A percentile compares a stretch with the other conserved stretches of the same genome.
phyloP scores from a whole-genome alignment of 768 basidiomycete species.

The Amanita rimosa region DNA sequence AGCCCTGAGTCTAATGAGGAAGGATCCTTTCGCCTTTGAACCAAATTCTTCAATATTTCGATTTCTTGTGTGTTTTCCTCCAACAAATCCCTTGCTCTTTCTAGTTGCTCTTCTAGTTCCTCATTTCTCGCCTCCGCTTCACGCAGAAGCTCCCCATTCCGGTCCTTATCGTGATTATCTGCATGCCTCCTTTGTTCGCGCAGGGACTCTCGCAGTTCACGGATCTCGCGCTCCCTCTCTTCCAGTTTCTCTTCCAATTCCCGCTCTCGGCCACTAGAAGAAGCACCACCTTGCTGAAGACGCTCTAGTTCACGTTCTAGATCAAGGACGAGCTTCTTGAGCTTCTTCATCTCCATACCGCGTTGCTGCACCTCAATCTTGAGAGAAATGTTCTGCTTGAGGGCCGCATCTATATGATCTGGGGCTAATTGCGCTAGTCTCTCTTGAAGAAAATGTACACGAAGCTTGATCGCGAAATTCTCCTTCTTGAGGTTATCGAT shows the following conservation, averaged over 20 bases:
- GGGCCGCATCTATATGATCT: conserved; percentile 83
- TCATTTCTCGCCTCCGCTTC: conserved; percentile 51
- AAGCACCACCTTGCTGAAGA: conserved; percentile 37
- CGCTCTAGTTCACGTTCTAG: conserved; percentile 73
- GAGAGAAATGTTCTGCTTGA: conserved; percentile 88
- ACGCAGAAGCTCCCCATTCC: conserved; percentile 39
- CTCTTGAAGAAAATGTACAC: conserved; percentile 93
- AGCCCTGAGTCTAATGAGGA: conserved; percentile 14
- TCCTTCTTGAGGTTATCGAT: conserved; percentile 95
- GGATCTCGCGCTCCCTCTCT: conserved; percentile 59
- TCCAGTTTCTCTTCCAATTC: conserved; percentile 72
- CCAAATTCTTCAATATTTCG: conserved; percentile 56
- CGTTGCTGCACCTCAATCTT: conserved; percentile 89
- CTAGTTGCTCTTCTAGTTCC: conserved; percentile 65
- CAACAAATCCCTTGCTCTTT: conserved; percentile 53
- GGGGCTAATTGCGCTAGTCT: conserved; percentile 82
- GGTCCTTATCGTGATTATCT: conserved; percentile 39
- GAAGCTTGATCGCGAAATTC: conserved; percentile 93
- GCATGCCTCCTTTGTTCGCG: conserved; percentile 19
- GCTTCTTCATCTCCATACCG: conserved; percentile 83
- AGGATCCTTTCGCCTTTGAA: conserved; percentile 43
- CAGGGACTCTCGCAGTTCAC: conserved; percentile 30
- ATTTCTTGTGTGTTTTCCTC: conserved; percentile 83
- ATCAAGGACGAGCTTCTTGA: conserved; percentile 81
- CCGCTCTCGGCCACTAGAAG: conserved; percentile 41